Percentiles rank a stretch among this genome's conserved stretches.
These are phyloP conservation scores for Rhodotorula paludigena DNA, from an alignment of 768 basidiomycete genomes.

Conservation along the genomic window DNA sequence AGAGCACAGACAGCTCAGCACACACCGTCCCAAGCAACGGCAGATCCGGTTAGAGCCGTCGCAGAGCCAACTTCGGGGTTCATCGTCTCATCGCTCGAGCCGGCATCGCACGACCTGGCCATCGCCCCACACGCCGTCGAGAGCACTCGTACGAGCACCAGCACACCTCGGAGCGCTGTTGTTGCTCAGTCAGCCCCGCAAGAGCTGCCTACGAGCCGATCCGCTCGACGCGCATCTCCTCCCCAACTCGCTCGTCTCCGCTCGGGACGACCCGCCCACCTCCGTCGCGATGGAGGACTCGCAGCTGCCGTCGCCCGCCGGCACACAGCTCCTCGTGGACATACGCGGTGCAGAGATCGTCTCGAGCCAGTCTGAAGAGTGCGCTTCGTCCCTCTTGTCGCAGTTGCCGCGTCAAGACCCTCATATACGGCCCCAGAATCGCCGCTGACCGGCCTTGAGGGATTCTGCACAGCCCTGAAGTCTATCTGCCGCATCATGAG, in stretches of 20 bases:
- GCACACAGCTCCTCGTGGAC: slow-evolving; percentile 36
- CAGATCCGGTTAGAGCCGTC: too few species aligned
- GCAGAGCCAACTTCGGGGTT: too few species aligned
- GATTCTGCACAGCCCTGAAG: slow-evolving; percentile 53
- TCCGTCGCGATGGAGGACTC: slow-evolving; percentile 26
- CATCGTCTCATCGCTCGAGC: too few species aligned
- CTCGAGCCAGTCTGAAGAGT: slow-evolving; percentile 32
- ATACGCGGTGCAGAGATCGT: slow-evolving; percentile 38
- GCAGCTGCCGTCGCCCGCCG: slow-evolving; percentile 29
- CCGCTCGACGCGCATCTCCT: not conserved
- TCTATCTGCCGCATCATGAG: slow-evolving; percentile 95
- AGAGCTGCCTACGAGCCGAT: too few species aligned
- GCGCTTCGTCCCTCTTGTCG: not conserved
- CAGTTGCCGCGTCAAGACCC: not conserved
- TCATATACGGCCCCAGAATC: too few species aligned
- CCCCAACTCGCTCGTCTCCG: not conserved
- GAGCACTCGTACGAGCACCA: too few species aligned
- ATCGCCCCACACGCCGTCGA: not conserved
- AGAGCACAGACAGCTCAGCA: too few species aligned
- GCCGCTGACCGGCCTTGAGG: too few species aligned
- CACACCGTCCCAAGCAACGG: too few species aligned
- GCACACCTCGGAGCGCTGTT: too few species aligned
- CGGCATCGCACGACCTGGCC: not conserved
- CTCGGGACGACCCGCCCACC: not conserved
- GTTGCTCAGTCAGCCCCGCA: too few species aligned